These are phyloP conservation scores for Claviceps sorghi DNA, from an alignment of 2,329 filamentous ascomycete species.

Conservation along the genomic window DNA sequence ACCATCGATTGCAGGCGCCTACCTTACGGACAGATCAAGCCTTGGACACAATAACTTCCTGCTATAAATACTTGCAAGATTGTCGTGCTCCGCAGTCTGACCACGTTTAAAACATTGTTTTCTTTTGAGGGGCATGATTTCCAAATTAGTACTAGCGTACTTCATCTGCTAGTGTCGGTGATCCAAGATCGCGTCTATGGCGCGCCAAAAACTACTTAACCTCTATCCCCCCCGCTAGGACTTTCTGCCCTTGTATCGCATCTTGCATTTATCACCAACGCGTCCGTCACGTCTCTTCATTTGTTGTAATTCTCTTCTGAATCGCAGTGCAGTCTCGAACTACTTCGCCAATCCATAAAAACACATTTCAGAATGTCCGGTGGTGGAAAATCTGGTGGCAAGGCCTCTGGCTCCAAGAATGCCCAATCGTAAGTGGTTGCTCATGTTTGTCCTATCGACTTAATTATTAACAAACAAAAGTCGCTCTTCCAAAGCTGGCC, in stretches of 20 bases:
- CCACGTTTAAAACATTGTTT: constrained; percentile 13
- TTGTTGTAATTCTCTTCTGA: constrained; percentile 4
- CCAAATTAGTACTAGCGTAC: constrained; percentile 18
- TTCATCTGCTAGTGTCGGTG: constrained; percentile 18
- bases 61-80: background rate
- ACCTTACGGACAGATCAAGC: background rate
- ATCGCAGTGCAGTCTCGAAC: constrained; percentile 3
- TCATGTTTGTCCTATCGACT: background rate
- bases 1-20: background rate
- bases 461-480: constrained; percentile 29
- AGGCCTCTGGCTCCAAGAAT: constrained; percentile 98
- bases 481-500: constrained; percentile 97
- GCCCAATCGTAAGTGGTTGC: constrained; percentile 77
- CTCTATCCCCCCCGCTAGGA: constrained; percentile 30
- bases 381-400: constrained; percentile 99
- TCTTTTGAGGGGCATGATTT: constrained; percentile 14
- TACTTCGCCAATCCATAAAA: constrained; percentile 3
- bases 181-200: constrained; percentile 33
- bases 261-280: constrained; percentile 23
- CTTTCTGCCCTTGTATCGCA: constrained; percentile 19
- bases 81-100: constrained; percentile 6
- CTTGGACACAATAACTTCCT: background rate
- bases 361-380: constrained; percentile 84
- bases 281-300: constrained; percentile 17
- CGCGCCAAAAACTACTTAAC: constrained; percentile 45